phyloP scores from a whole-genome alignment of 2,329 filamentous ascomycete genomes.

The Allantophomopsis lycopodina region DNA sequence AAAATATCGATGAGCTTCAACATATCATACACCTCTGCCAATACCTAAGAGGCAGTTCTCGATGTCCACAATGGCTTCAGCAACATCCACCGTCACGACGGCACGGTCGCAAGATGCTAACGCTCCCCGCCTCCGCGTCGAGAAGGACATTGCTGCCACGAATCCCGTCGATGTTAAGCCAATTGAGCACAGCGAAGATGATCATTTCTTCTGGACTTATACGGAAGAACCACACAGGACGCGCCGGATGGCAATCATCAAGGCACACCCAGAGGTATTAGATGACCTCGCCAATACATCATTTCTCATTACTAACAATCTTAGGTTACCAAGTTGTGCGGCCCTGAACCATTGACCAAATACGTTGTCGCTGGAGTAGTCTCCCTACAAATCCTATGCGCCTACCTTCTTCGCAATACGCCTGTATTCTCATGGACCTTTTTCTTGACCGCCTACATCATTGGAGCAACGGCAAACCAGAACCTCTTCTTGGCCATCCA shows the following conservation, averaged over 20 bases:
- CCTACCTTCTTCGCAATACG: constrained; percentile 63
- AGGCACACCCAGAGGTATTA: constrained; percentile 84
- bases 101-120: too few relatives aligned
- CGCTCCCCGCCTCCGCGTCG: neutral
- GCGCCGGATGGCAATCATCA: constrained; percentile 85
- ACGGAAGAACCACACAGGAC: constrained; percentile 95
- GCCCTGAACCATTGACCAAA: constrained; percentile 90
- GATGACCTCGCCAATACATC: neutral
- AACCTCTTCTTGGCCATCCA: constrained; percentile 98
- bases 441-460: constrained; percentile 74
- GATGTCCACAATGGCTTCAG: too few relatives aligned
- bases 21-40: too few relatives aligned
- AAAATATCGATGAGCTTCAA: too few relatives aligned
- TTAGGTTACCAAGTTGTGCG: constrained; percentile 92
- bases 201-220: constrained; percentile 92
- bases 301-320: neutral
- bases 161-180: constrained; percentile 1
- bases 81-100: too few relatives aligned
- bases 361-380: constrained; percentile 82
- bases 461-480: constrained; percentile 94
- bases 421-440: constrained; percentile 74
- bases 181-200: constrained; percentile 15
- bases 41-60: too few relatives aligned
- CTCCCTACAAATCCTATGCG: constrained; percentile 63
- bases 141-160: neutral